phyloP scores from a whole-genome alignment of 169 alveolate species.

The Eimeria necatrix region DNA sequence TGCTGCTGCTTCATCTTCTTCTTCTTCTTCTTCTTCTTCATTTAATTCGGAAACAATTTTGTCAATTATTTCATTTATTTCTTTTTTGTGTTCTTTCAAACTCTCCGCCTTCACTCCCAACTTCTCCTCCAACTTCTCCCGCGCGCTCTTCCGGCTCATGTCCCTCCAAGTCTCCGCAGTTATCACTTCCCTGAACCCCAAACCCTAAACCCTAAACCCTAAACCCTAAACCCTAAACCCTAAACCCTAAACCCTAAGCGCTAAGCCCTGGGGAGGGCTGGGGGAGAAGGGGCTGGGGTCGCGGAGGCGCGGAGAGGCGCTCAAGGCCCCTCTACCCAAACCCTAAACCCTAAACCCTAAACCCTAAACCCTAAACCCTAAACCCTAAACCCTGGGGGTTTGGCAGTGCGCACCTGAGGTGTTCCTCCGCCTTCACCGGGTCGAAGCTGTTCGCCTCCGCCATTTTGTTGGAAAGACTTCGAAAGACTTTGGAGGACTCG shows the following conservation, averaged over 20 bases:
- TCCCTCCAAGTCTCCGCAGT: constrained; percentile 68
- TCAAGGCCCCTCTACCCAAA: neutral
- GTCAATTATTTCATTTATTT: constrained; percentile 60
- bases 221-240: neutral
- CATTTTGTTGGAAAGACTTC: neutral
- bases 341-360: neutral
- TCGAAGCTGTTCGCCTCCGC: neutral
- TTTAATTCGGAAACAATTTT: constrained; percentile 65
- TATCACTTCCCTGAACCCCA: constrained; percentile 45
- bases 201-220: neutral
- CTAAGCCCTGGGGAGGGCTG: too few species aligned
- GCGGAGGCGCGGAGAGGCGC: neutral
- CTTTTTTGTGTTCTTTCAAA: constrained; percentile 58
- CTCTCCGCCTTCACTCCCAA: constrained; percentile 44
- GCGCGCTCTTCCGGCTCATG: constrained; percentile 72
- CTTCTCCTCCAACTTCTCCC: constrained; percentile 63
- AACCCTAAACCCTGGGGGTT: too few species aligned
- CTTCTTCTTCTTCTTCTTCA: constrained; percentile 17
- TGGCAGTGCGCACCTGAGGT: constrained; percentile 43
- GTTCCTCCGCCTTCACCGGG: constrained; percentile 74
- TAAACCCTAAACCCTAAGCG: neutral
- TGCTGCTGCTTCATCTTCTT: neutral
- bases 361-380: neutral
- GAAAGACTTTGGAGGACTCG: too few species aligned
- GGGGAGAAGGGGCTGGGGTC: neutral